Base-by-base conservation (phyloP, 192 early-diverging fungal genomes). In the Entomortierella chlamydospora region DNA sequence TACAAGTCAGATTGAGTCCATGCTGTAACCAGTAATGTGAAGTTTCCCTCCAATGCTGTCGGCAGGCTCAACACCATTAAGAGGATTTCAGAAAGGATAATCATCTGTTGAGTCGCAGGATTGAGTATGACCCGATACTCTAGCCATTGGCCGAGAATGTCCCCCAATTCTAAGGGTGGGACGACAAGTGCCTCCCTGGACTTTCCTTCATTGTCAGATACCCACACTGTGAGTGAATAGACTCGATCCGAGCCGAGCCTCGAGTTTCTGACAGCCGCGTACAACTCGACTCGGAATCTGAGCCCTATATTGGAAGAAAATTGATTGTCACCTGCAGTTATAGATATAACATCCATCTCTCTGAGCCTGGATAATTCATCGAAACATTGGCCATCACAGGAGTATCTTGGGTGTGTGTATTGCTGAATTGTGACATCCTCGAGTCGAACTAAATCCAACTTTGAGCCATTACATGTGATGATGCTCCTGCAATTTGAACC, bases 31-130 rank as follows among this genome's bases (percentile, higher is more conserved):
- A 30, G 18, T 12, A 71, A 30, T 1, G 2, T 43, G 22, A 71
- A 63, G 0, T 61, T 52, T 1, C 53, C 60, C 20, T 71, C 60
- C 33, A 63, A 4, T 7, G 60, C 34, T 4, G 28, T 49, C 4
- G 69, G 69, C 11, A 71, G 41, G 9, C 26, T 28, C 69, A 59
- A 71, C 0, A 61, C 37, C 69, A 71, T 71, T 11, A 61, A 23
- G 34, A 56, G 30, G 6, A 55, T 2, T 2, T 52, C 9, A 0
- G 31, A 18, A 22, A 30, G 43, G 4, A 61, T 29, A 23, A 71
- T 57, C 53, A 71, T 29, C 15, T 39, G 42, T 15, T 30, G 60
- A 15, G 25, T 45, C 6, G 18, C 30, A 1, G 7, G 26, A 28
- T 62, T 2, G 29, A 71, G 56, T 20, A 33, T 18, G 20, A 45